Evolutionary conservation across 2,329 filamentous ascomycete genomes (phyloP).

Genomic region (Xylariaceae sp.): DNA sequence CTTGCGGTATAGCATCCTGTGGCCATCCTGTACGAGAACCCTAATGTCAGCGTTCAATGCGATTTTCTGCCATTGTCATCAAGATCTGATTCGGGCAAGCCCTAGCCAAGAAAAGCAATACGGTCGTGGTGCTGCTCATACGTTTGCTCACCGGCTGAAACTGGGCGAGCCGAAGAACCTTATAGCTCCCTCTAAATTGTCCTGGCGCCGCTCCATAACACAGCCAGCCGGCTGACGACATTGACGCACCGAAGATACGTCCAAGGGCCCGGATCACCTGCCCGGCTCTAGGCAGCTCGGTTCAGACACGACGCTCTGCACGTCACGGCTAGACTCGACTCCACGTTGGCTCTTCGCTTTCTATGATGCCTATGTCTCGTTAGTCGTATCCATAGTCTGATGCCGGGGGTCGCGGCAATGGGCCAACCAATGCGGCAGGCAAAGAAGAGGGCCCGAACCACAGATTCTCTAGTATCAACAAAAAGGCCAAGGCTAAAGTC

Average conservation of each 20-base stretch:
- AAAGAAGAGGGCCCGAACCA: conserved; percentile 11
- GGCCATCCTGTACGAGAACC: conserved; percentile 19
- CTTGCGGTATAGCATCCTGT: conserved; percentile 16
- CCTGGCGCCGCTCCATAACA: conserved; percentile 9
- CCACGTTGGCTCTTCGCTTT: no score
- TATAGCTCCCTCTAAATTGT: conserved; percentile 4
- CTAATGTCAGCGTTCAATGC: conserved; percentile 11
- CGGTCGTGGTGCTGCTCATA: conserved; percentile 22
- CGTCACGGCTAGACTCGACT: conserved; percentile 20
- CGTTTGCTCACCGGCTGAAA: conserved; percentile 23
- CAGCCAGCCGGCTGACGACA: conserved; percentile 3
- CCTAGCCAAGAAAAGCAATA: conserved; percentile 9
- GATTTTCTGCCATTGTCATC: not conserved
- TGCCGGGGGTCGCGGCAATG: conserved; percentile 19
- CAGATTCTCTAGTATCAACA: conserved; percentile 3
- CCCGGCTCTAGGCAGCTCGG: conserved; percentile 8
- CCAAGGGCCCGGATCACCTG: conserved; percentile 16
- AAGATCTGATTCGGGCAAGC: conserved; percentile 3
- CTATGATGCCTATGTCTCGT: conserved; percentile 1
- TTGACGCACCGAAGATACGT: conserved; percentile 8
- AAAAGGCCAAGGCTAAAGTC: conserved; percentile 19
- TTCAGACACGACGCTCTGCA: conserved; percentile 8
- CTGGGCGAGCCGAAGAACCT: conserved; percentile 19
- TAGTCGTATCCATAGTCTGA: conserved; percentile 19
- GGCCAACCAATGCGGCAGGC: conserved; percentile 11